These are phyloP conservation scores for Solanum aculeatissimum DNA, from an alignment of 305 asterid genomes.

Conservation along the genomic window DNA sequence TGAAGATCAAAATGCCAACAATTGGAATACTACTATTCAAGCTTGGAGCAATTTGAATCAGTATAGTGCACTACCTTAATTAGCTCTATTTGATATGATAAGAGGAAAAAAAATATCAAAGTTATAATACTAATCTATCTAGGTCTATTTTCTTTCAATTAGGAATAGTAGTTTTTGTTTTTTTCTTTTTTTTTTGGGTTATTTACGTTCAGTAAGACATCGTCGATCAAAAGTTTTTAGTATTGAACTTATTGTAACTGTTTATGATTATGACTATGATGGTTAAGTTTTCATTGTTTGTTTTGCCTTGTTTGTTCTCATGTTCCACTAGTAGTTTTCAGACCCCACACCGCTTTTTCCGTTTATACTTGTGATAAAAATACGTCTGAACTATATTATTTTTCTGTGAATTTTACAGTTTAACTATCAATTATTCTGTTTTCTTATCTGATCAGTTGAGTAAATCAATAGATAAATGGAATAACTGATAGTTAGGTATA, in stretches of 20 bases:
- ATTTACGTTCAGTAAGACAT: not conserved
- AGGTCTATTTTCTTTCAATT: not conserved
- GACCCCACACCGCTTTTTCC: too few species aligned
- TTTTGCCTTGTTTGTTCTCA: not conserved
- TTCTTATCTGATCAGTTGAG: not conserved
- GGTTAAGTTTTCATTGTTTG: not conserved
- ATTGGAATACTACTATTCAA: slow-evolving; percentile 41
- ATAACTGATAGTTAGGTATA: not conserved
- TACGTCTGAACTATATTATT: not conserved
- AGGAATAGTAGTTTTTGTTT: not conserved
- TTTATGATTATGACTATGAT: not conserved
- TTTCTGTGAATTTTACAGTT: too few species aligned
- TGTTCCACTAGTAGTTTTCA: not conserved
- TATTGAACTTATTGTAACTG: not conserved
- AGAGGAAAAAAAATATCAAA: not conserved
- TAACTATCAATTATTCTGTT: too few species aligned
- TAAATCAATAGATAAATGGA: not conserved
- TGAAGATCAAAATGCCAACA: slow-evolving; percentile 18
- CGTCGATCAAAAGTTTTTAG: not conserved
- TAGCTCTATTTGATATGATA: not conserved
- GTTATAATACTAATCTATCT: not conserved
- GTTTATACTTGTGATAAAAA: too few species aligned
- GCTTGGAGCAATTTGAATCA: slow-evolving; percentile 45
- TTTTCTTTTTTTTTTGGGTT: not conserved
- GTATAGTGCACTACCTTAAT: slow-evolving; percentile 32